phyloP scores from a whole-genome alignment of 495 filamentous ascomycete species.

The Tuber microsphaerosporum region DNA sequence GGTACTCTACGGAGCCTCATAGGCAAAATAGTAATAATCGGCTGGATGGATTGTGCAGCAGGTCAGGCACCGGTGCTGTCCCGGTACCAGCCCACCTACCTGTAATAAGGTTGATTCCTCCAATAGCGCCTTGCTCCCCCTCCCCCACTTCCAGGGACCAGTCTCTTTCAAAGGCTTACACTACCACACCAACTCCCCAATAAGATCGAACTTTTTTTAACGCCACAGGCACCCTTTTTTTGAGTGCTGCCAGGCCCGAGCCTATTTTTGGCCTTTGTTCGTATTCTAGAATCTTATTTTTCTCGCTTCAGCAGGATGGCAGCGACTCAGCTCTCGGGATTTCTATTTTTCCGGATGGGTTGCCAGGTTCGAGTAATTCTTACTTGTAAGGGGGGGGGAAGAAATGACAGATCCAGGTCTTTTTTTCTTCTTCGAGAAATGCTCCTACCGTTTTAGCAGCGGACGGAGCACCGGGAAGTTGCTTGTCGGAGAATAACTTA shows the following conservation, averaged over 20 bases:
- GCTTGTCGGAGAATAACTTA: neutral
- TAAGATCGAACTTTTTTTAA: neutral
- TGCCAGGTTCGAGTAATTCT: neutral
- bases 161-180: neutral
- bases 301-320: neutral
- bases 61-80: neutral
- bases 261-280: neutral
- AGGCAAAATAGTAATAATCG: neutral
- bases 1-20: neutral
- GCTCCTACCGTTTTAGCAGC: neutral
- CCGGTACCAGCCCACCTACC: neutral
- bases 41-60: neutral
- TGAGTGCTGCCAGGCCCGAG: neutral
- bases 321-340: neutral
- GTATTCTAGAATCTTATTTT: neutral
- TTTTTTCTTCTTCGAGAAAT: neutral
- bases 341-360: neutral
- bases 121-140: neutral
- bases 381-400: neutral
- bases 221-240: neutral
- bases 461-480: neutral
- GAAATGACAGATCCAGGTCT: neutral
- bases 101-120: neutral
- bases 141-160: neutral
- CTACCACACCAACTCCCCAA: neutral